These are phyloP conservation scores for Phylloporus sp. DNA, from an alignment of 768 basidiomycete species.

Conservation along the genomic window DNA sequence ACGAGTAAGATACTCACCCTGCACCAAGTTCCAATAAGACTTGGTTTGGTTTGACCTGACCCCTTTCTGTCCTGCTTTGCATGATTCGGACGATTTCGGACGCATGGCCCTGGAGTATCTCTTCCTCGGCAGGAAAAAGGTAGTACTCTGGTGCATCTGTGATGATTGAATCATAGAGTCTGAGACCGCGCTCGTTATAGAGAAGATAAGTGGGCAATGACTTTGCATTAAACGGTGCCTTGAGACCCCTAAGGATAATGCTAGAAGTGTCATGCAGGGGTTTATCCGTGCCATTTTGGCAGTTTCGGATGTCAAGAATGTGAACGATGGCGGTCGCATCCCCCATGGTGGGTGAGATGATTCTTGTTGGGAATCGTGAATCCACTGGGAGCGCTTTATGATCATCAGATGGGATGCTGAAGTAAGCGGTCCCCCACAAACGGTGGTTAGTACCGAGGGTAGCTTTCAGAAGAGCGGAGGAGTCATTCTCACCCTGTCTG, in stretches of 20 bases:
- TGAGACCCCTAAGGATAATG: conserved; percentile 53
- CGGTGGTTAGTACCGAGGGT: background rate
- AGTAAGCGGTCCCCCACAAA: conserved; percentile 11
- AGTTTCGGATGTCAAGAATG: conserved; percentile 22
- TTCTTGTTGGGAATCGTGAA: background rate
- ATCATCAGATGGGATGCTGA: conserved; percentile 10
- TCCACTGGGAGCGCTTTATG: too few relatives aligned
- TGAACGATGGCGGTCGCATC: conserved; percentile 15
- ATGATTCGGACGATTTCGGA: conserved; percentile 71
- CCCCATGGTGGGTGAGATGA: conserved; percentile 13
- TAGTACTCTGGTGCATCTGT: conserved; percentile 81
- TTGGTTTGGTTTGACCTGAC: conserved; percentile 36
- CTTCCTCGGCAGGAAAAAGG: conserved; percentile 82
- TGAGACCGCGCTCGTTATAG: conserved; percentile 82
- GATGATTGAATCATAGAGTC: conserved; percentile 83
- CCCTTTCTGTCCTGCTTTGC: conserved; percentile 38
- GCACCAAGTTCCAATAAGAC: conserved; percentile 89
- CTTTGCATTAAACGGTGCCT: conserved; percentile 49
- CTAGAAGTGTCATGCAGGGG: conserved; percentile 33
- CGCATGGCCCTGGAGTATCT: conserved; percentile 68
- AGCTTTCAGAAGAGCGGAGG: too few relatives aligned
- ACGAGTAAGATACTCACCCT: conserved; percentile 82
- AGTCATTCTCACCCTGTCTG: too few relatives aligned
- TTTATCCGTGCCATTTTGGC: conserved; percentile 2
- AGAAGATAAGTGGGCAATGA: conserved; percentile 76